Base-by-base conservation (phyloP, 768 basidiomycete genomes). In the Leccinum arenicola region DNA sequence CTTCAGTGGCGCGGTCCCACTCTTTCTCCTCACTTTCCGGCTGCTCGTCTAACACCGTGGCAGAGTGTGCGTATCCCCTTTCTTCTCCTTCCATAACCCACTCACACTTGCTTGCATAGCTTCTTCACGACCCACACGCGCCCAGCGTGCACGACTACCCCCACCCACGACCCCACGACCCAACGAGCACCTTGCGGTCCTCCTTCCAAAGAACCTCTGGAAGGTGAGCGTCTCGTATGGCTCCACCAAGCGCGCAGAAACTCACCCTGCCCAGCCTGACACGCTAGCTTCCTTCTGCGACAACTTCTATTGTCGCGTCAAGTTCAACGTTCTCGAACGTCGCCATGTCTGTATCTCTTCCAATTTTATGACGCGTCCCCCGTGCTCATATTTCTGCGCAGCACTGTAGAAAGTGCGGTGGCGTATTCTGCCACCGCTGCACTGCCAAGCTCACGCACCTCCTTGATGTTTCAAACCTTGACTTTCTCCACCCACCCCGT, bases 341-440 rank as follows among this genome's bases (percentile, higher is more conserved):
- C 84, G 84, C 75, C 90, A 93, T 69, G 87, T 89, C 68, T 66
- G 87, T 80, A 15, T 50, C 31, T 19, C 10, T 50, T 52, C 50
- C 50, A 19, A 19, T n/a, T 61, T 50, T 35, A n/a, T 56, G 55
- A 38, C 45, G 43, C 43, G 43, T 31, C 52, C 8, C 17, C 52
- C 29, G 21, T 58, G 50, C 66, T 73, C 61, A 66, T 66, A 57
- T 67, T 58, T 61, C 56, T 52, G 60, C 56, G 43, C 68, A 89
- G 87, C 91, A 93, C 61, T 93, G 91, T 73, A 83, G 91, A 70
- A 92, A 91, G 70, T 92, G 91, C 64, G 91, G 91, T 52, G 89
- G 88, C 61, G 76, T 92, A 31, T 91, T 85, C 70, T 93, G 91
- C 74, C 71, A 72, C 51, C 71, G 79, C 6, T 92, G 91, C 70